Percentiles rank a stretch among this genome's conserved stretches.
phyloP scores from a whole-genome alignment of 495 filamentous ascomycete genomes.

The Bryoglossum gracile region DNA sequence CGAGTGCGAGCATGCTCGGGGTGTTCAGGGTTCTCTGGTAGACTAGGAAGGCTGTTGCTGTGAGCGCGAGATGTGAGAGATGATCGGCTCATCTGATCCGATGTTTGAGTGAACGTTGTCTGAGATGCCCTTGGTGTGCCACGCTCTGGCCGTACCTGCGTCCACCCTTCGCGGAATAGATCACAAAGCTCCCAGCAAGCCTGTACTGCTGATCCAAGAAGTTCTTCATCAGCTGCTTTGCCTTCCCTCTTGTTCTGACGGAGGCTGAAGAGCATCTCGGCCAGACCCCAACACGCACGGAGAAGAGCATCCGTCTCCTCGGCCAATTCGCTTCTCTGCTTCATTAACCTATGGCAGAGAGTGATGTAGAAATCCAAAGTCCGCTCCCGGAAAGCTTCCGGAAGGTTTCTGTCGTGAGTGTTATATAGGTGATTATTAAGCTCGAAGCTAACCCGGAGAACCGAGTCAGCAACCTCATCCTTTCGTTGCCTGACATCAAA shows the following conservation, averaged over 20 bases:
- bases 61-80: constrained; percentile 6
- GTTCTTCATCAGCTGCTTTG: constrained; percentile 68
- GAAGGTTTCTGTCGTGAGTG: constrained; percentile 76
- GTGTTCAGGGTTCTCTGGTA: constrained; percentile 22
- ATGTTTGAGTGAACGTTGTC: constrained; percentile 52
- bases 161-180: constrained; percentile 90
- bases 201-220: constrained; percentile 79
- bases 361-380: constrained; percentile 93
- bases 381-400: constrained; percentile 81
- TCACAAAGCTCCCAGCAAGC: constrained; percentile 95
- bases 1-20: constrained; percentile 8
- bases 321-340: constrained; percentile 68
- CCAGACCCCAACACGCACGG: constrained; percentile 81
- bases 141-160: constrained; percentile 76
- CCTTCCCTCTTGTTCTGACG: constrained; percentile 74
- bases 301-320: constrained; percentile 78
- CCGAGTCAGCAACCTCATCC: constrained; percentile 73
- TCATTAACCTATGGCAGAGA: constrained; percentile 87
- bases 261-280: constrained; percentile 90
- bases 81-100: constrained; percentile 35
- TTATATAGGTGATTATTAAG: constrained; percentile 93
- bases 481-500: constrained; percentile 74
- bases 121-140: constrained; percentile 82
- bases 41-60: constrained; percentile 18
- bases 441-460: constrained; percentile 85